Conservation (phyloP, 2,329 filamentous ascomycete species). For the Phaeosphaeriaceae sp. region DNA sequence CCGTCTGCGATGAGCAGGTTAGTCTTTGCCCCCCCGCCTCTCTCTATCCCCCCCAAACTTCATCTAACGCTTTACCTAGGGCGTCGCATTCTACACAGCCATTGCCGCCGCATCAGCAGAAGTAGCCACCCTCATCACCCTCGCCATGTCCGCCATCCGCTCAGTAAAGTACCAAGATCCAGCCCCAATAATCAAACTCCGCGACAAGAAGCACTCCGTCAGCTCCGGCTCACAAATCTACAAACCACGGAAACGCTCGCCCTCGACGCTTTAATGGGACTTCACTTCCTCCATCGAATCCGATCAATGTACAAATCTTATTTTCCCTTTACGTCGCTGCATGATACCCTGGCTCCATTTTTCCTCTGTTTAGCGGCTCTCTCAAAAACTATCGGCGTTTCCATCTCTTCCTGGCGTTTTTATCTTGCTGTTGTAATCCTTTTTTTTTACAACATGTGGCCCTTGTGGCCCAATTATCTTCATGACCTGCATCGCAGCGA, state of each 20-base stretch:
- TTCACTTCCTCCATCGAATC: background rate
- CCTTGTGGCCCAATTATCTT: background rate
- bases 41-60: background rate
- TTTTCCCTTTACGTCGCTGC: slow-evolving; percentile 22
- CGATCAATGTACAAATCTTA: slow-evolving; percentile 4
- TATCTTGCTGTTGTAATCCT: background rate
- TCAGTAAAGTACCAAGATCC: slow-evolving; percentile 33
- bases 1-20: slow-evolving; percentile 48
- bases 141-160: slow-evolving; percentile 37
- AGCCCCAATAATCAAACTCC: slow-evolving; percentile 30
- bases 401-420: background rate
- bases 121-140: slow-evolving; percentile 39
- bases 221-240: slow-evolving; percentile 26
- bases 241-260: slow-evolving; percentile 21
- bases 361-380: slow-evolving; percentile 24
- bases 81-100: slow-evolving; percentile 46
- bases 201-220: slow-evolving; percentile 35
- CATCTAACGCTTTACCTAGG: slow-evolving; percentile 31
- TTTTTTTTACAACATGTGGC: background rate
- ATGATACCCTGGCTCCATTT: slow-evolving; percentile 32
- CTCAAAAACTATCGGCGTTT: slow-evolving; percentile 8
- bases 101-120: slow-evolving; percentile 42
- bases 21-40: background rate
- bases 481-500: slow-evolving; percentile 7
- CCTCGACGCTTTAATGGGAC: slow-evolving; percentile 2